These are phyloP conservation scores for Pisolithus tinctorius DNA, from an alignment of 768 basidiomycete species.

Conservation along the genomic window DNA sequence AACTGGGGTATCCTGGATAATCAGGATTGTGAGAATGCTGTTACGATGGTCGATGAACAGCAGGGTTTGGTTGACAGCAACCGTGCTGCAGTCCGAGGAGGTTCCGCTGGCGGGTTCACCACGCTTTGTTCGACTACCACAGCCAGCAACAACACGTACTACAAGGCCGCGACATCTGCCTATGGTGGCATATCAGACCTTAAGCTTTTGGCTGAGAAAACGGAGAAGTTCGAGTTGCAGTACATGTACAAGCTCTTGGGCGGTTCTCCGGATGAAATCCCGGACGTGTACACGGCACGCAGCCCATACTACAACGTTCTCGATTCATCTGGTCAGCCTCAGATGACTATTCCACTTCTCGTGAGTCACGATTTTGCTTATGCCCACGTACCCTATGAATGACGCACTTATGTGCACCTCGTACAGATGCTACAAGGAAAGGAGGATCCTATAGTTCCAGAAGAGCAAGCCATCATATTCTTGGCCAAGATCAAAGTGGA, in stretches of 20 bases:
- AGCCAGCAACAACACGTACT: conserved; percentile 48
- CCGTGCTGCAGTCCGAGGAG: no score
- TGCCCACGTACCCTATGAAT: no score
- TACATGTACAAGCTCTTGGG: no score
- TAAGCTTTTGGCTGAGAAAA: no score
- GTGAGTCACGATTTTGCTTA: no score
- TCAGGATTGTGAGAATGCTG: conserved; percentile 46
- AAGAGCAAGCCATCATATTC: conserved; percentile 39
- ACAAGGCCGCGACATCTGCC: conserved; percentile 49
- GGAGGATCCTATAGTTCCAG: conserved; percentile 57
- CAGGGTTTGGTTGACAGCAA: neutral
- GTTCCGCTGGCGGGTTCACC: no score
- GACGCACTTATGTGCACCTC: neutral
- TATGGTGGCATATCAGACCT: no score
- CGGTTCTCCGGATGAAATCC: conserved; percentile 26
- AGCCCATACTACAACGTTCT: conserved; percentile 48
- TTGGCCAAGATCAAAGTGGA: conserved; percentile 13
- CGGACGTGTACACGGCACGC: conserved; percentile 47
- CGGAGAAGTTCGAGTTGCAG: no score
- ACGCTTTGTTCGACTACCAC: conserved; percentile 26
- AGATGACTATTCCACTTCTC: conserved; percentile 41
- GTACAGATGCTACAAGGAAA: conserved; percentile 59
- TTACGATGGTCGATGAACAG: conserved; percentile 16
- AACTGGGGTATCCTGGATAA: conserved; percentile 20
- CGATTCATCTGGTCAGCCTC: conserved; percentile 28